phyloP scores from a whole-genome alignment of 805 yeast genomes.

The Candida easanensis region DNA sequence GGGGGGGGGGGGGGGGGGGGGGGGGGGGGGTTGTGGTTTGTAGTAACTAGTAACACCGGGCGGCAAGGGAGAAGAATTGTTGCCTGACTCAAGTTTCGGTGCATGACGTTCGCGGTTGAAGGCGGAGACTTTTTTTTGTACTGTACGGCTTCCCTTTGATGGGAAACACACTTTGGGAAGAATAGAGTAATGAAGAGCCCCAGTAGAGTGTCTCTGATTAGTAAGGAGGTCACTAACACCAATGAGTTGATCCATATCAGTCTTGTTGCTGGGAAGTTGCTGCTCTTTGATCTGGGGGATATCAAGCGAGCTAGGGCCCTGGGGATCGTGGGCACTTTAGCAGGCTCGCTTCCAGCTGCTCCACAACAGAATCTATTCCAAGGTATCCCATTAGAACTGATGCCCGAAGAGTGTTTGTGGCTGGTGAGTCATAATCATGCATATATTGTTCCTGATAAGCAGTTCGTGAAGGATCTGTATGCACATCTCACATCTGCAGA shows the following conservation, averaged over 20 bases:
- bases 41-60: neutral
- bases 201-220: neutral
- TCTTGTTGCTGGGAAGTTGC: constrained; percentile 41
- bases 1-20: too few species aligned
- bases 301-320: constrained; percentile 53
- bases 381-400: constrained; percentile 76
- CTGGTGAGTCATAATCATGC: constrained; percentile 45
- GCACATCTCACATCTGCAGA: constrained; percentile 15
- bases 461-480: constrained; percentile 23
- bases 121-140: neutral
- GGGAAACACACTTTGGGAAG: neutral
- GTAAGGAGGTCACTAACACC: neutral
- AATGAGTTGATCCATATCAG: constrained; percentile 15
- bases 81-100: neutral
- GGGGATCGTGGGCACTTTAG: constrained; percentile 72
- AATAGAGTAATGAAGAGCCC: neutral
- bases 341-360: constrained; percentile 84
- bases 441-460: constrained; percentile 41
- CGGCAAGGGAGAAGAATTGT: neutral
- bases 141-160: neutral
- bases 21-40: too few species aligned
- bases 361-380: constrained; percentile 91
- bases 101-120: neutral
- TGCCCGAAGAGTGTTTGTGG: constrained; percentile 72
- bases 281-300: constrained; percentile 57